These are phyloP conservation scores for Phlebiopsis gigantea DNA, from an alignment of 768 basidiomycete genomes.

Conservation along the genomic window DNA sequence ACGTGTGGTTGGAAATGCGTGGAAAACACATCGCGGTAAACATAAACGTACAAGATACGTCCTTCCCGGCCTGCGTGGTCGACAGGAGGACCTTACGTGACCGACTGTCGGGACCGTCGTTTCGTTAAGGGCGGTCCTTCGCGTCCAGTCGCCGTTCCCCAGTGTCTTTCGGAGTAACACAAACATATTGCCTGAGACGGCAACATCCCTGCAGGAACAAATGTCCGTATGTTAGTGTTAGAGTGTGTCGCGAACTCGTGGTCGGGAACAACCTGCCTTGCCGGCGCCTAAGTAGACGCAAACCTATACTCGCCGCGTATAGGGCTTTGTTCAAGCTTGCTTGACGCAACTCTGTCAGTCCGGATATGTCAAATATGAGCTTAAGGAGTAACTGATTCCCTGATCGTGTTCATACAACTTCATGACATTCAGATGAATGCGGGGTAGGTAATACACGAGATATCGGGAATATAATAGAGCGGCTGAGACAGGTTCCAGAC, in stretches of 20 bases:
- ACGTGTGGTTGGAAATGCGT: conserved; percentile 1
- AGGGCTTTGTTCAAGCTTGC: neutral
- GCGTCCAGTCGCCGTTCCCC: no score
- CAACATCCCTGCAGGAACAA: neutral
- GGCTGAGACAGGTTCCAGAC: no score
- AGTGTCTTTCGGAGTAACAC: neutral
- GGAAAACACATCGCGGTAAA: neutral
- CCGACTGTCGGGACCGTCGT: neutral
- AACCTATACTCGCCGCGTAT: no score
- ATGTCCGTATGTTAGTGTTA: neutral
- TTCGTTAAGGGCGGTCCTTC: neutral
- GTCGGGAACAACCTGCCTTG: neutral
- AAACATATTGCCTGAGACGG: neutral
- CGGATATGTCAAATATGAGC: neutral
- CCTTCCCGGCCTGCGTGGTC: neutral
- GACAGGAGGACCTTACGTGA: neutral
- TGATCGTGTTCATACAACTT: neutral
- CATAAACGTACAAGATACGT: conserved; percentile 8
- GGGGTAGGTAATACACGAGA: neutral
- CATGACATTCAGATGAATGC: neutral
- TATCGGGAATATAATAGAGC: neutral
- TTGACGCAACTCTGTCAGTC: neutral
- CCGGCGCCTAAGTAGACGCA: neutral
- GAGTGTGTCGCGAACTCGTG: neutral
- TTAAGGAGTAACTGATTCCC: neutral